Base-by-base conservation (phyloP, 2,329 filamentous ascomycete genomes). In the Neurospora sp. region DNA sequence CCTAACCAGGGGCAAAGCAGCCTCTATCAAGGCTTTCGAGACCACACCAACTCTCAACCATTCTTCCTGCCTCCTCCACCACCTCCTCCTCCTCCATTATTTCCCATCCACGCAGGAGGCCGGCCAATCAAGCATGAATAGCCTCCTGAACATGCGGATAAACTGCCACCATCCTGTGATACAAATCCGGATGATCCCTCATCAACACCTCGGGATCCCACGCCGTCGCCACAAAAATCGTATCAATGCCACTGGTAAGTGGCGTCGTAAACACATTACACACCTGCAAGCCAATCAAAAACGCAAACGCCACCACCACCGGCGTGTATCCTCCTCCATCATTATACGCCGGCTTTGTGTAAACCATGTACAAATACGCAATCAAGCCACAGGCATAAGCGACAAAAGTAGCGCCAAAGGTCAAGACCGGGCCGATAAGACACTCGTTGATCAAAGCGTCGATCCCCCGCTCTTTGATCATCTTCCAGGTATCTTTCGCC, bases 401-500 rank as follows among this genome's bases (percentile, higher is more conserved):
- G 65, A 97, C 90, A 75, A 96, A 96, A 0, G 92, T 87, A 1
- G 91, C 89, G 8, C 92, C 93, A 82, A 94, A 92, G 17, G 88
- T 90, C 39, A 92, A 82, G 0, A 92, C 90, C 0, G 90, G 89
- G 0, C 89, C 90, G 68, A 93, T 90, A 43, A 97, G 86, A 74
- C 92, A 96, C 78, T 97, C 92, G 77, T 97, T 97, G 75, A 97
- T 86, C 1, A 98, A 86, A 0, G 92, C 93, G 75, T 97, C 94
- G 71, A 97, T 90, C 37, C 95, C 95, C 39, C 95, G 92, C 76
- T 96, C 88, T 79, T 93, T 95, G 83, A 97, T 94, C 91, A 97
- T 92, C 70, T 77, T 88, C 92, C 93, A 97, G 0, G 93, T 97
- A 75, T 92, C 92, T 81, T 96, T 97, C 41, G 94, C 93, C 0